Evolutionary conservation across 2,329 filamentous ascomycete species (phyloP).

Genomic region (Exophiala sideris): DNA sequence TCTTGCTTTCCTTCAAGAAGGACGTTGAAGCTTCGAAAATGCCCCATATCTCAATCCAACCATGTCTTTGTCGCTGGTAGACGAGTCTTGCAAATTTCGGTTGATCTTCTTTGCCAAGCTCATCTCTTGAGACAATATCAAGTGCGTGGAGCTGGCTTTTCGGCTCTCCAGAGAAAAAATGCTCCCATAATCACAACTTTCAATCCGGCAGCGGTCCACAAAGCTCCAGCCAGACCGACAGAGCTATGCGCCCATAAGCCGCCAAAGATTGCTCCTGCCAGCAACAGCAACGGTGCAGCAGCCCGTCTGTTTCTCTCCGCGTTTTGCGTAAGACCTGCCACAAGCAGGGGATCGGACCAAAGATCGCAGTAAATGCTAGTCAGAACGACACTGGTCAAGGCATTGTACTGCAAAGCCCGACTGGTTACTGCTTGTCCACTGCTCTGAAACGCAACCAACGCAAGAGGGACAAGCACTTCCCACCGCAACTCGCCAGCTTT

Average conservation of each 20-base stretch:
- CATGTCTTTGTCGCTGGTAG: too few relatives aligned
- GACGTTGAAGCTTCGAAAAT: too few relatives aligned
- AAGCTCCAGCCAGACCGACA: constrained; percentile 51
- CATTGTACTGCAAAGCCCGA: constrained; percentile 64
- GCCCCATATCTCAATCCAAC: too few relatives aligned
- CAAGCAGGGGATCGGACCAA: constrained; percentile 62
- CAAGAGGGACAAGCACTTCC: constrained; percentile 64
- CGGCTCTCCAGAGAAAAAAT: constrained; percentile 61
- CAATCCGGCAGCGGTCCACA: constrained; percentile 59
- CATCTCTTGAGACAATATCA: neutral
- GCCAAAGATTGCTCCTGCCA: constrained; percentile 54
- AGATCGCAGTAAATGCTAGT: constrained; percentile 81
- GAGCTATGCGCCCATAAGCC: constrained; percentile 53
- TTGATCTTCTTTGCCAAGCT: too few relatives aligned
- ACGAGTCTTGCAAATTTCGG: too few relatives aligned
- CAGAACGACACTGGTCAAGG: constrained; percentile 72
- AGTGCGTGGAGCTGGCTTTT: constrained; percentile 24
- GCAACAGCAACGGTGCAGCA: constrained; percentile 50
- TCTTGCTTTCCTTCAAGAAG: too few relatives aligned
- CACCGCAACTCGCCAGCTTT: constrained; percentile 48
- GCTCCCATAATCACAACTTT: constrained; percentile 56
- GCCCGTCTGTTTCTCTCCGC: constrained; percentile 53
- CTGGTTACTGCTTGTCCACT: constrained; percentile 76
- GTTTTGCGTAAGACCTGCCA: constrained; percentile 38
- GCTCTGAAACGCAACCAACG: constrained; percentile 70